Evolutionary conservation across 805 yeast species (phyloP), one percentile per base, ranked within the genome.

Genomic region (Priceomyces castillae): DNA sequence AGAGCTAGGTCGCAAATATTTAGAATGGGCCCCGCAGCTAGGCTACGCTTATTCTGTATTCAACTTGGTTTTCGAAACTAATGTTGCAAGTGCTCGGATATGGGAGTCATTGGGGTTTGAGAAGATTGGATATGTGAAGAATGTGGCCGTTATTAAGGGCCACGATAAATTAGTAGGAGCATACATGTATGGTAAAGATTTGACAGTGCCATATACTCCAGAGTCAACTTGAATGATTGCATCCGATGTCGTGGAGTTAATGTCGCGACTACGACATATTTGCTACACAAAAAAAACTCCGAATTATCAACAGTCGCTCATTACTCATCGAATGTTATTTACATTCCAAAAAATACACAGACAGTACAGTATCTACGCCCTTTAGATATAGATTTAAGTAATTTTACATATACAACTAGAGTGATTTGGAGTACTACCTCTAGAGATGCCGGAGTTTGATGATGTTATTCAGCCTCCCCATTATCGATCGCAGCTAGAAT

Each of bases 21-120:
- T 89, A 36, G 58, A 65, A 40, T 81, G 84, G 79, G 97, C 94
- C 0, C 90, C 95, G 0, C 55, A 73, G 39, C 64, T 90, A 25
- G 96, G 96, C 0, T 90, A 84, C 63, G 78, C 74, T 4, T 87
- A 87, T 56, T 83, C 92, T 5, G 92, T 90, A 11, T 90, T 86
- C 73, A 90, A 90, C 62, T 71, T 90, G 39, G 98, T 90, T 0
- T 90, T 84, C 58, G 94, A 74, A 39, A 82, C 90, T 2, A 90
- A 90, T 58, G 67, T 65, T 2, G 96, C 90, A 2, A 86, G 95
- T 54, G 60, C 72, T 53, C 74, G 67, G 54, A 84, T 86, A 42
- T 90, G 98, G 97, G 96, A 90, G 40, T 52, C 69, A 1, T 71
- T 90, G 19, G 95, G 95, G 1, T 90, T 90, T 53, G 84, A 85